phyloP scores from a whole-genome alignment of 805 yeast genomes.

The Danielozyma ontarioensis region DNA sequence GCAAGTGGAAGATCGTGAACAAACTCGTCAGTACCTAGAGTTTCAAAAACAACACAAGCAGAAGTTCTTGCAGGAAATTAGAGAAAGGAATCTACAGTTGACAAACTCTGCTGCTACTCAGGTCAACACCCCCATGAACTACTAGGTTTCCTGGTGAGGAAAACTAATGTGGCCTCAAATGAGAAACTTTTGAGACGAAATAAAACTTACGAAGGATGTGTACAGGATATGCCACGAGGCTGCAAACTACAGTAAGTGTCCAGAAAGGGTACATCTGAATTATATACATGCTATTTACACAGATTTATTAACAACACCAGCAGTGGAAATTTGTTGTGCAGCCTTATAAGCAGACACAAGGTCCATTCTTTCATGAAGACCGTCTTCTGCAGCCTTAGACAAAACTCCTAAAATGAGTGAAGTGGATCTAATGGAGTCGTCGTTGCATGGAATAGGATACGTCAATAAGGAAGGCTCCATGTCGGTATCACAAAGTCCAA shows the following conservation, averaged over 20 bases:
- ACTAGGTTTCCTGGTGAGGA: too few species aligned
- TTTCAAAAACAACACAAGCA: slow-evolving; percentile 15
- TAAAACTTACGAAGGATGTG: neutral
- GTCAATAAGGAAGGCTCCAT: slow-evolving; percentile 86
- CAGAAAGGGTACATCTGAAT: too few species aligned
- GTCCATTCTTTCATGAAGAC: slow-evolving; percentile 53
- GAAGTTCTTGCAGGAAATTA: slow-evolving; percentile 20
- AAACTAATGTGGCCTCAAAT: slow-evolving; percentile 1
- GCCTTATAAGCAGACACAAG: slow-evolving; percentile 11
- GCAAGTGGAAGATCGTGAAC: slow-evolving; percentile 4
- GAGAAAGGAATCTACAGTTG: slow-evolving; percentile 14
- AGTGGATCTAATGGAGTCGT: slow-evolving; percentile 79
- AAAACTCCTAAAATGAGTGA: slow-evolving; percentile 78
- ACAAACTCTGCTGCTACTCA: too few species aligned
- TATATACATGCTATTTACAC: slow-evolving; percentile 1
- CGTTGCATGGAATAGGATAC: slow-evolving; percentile 95
- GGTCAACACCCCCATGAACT: too few species aligned
- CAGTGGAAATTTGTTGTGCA: slow-evolving; percentile 1
- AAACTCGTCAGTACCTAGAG: slow-evolving; percentile 9
- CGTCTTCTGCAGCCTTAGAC: slow-evolving; percentile 79
- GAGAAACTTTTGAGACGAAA: neutral
- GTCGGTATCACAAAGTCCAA: slow-evolving; percentile 92
- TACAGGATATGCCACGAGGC: too few species aligned
- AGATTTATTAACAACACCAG: slow-evolving; percentile 2
- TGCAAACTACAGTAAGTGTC: too few species aligned